A percentile compares a stretch with the other conserved stretches of the same genome.
phyloP scores from a whole-genome alignment of 73 alveolate genomes.

The Durusdinium trenchii region DNA sequence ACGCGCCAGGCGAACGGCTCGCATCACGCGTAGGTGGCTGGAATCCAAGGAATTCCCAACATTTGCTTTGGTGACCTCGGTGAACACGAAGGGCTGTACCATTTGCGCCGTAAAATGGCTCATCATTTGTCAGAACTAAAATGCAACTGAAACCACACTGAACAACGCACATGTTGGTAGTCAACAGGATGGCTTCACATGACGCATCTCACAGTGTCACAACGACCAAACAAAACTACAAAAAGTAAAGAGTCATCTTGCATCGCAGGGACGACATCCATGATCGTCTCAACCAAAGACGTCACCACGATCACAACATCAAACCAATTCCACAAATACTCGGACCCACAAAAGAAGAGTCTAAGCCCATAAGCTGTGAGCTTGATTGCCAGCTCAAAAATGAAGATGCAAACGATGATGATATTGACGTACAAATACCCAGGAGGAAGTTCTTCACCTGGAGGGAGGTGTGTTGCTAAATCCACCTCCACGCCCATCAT shows the following conservation, averaged over 20 bases:
- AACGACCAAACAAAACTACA: no score
- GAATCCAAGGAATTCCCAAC: neutral
- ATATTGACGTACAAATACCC: neutral
- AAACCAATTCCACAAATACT: neutral
- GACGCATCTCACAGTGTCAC: no score
- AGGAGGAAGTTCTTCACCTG: neutral
- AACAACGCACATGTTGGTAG: no score
- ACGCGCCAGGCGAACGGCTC: conserved; percentile 60
- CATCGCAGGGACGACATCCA: neutral
- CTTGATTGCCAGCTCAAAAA: conserved; percentile 7
- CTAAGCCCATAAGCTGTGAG: neutral
- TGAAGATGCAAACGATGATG: neutral
- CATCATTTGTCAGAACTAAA: no score
- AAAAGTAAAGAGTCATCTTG: no score
- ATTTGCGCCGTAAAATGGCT: no score
- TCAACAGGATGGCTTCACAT: no score
- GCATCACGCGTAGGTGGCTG: conserved; percentile 49
- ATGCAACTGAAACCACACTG: no score
- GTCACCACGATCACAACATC: neutral
- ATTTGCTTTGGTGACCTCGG: neutral
- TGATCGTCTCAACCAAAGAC: neutral
- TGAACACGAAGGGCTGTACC: no score
- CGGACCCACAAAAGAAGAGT: neutral
- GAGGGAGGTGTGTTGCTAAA: neutral
- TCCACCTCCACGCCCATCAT: conserved; percentile 49